A percentile compares a stretch with the other conserved stretches of the same genome.
Conservation (phyloP, 129 eudicot genomes). For the carrot (Daucus carota) region DNA sequence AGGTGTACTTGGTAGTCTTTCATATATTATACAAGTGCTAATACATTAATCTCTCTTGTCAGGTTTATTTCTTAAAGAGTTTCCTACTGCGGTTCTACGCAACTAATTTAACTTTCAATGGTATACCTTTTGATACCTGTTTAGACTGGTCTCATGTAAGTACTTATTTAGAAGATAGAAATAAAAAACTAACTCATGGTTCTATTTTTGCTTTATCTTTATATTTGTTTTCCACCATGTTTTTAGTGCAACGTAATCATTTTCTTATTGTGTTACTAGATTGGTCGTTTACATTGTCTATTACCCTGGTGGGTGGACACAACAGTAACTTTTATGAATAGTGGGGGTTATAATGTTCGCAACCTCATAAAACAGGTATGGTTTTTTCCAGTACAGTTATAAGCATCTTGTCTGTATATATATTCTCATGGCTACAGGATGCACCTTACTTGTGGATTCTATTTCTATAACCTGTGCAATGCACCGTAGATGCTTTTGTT, state of each 20-base stretch:
- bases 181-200: background rate
- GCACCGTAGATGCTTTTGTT: background rate
- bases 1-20: background rate
- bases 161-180: background rate
- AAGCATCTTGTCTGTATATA: background rate
- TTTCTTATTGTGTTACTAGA: slow-evolving; percentile 26
- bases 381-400: background rate
- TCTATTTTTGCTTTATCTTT: background rate
- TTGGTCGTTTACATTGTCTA: slow-evolving; percentile 72
- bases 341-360: slow-evolving; percentile 83
- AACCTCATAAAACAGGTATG: slow-evolving; percentile 54
- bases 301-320: slow-evolving; percentile 94
- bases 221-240: background rate
- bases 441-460: background rate
- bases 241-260: background rate
- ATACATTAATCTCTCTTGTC: slow-evolving; percentile 17
- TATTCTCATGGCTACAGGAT: background rate
- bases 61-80: slow-evolving; percentile 66
- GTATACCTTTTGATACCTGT: slow-evolving; percentile 49
- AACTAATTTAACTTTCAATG: slow-evolving; percentile 43
- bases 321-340: slow-evolving; percentile 75
- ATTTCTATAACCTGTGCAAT: too few species aligned
- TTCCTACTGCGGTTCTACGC: slow-evolving; percentile 82
- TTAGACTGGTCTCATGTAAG: slow-evolving; percentile 69
- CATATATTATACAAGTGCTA: background rate